These are phyloP conservation scores for Miscanthus sacchariflorus DNA, from an alignment of 202 grass and related monocot species.

Conservation along the genomic window DNA sequence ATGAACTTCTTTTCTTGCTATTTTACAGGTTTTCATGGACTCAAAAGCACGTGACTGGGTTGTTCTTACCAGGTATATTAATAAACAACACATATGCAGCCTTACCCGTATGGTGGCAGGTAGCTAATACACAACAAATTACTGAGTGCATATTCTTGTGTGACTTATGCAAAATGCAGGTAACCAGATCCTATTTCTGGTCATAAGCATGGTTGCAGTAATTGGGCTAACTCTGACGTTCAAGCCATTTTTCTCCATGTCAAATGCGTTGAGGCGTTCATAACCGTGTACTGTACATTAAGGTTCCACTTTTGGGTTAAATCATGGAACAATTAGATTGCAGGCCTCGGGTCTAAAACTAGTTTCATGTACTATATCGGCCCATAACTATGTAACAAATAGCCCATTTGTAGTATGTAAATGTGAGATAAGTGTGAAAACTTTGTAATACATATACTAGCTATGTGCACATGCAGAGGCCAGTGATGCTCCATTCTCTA, in stretches of 20 bases:
- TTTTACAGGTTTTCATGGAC: slow-evolving; percentile 66
- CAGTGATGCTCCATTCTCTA: no score
- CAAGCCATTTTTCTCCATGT: slow-evolving; percentile 47
- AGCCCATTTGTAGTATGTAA: background rate
- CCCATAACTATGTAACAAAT: background rate
- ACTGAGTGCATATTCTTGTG: background rate
- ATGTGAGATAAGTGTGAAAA: background rate
- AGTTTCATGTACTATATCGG: slow-evolving; percentile 19
- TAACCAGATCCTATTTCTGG: slow-evolving; percentile 49
- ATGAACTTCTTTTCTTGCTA: background rate
- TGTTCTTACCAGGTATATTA: slow-evolving; percentile 58
- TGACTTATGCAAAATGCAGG: slow-evolving; percentile 40
- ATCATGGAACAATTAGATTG: background rate
- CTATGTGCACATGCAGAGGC: no score
- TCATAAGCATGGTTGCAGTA: slow-evolving; percentile 46
- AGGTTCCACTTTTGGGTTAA: slow-evolving; percentile 1
- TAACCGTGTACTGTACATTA: background rate
- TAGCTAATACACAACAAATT: background rate
- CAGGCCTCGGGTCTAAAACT: slow-evolving; percentile 22
- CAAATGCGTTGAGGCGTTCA: background rate
- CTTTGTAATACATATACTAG: no score
- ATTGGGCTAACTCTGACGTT: slow-evolving; percentile 25
- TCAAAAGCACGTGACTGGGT: slow-evolving; percentile 48
- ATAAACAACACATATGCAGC: background rate
- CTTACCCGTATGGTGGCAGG: background rate